Evolutionary conservation across 2,329 filamentous ascomycete genomes (phyloP).

Genomic region (Talaromyces marneffei): DNA sequence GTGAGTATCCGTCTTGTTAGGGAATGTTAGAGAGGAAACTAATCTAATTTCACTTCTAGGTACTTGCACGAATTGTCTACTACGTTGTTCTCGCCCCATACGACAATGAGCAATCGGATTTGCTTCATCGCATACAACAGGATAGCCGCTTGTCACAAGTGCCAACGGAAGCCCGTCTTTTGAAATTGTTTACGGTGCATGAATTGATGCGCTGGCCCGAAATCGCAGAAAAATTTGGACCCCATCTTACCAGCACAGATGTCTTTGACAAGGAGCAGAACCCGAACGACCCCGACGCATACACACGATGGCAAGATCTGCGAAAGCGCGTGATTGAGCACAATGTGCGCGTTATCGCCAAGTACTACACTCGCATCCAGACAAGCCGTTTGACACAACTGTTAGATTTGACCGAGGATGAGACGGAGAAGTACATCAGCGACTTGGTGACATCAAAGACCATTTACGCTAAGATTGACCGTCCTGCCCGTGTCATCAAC

Average conservation of each 20-base stretch:
- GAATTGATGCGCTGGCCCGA: constrained; percentile 99
- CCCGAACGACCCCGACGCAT: constrained; percentile 71
- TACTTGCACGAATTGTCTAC: constrained; percentile 92
- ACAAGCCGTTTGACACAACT: constrained; percentile 86
- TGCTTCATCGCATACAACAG: constrained; percentile 84
- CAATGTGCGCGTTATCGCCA: constrained; percentile 94
- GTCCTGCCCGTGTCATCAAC: constrained; percentile 83
- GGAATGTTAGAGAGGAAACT: not conserved
- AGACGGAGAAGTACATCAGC: constrained; percentile 98
- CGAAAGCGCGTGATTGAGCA: constrained; percentile 99
- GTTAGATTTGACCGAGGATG: constrained; percentile 84
- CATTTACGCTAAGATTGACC: constrained; percentile 94
- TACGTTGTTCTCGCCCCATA: constrained; percentile 94
- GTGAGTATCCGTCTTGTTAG: constrained; percentile 48
- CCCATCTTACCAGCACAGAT: constrained; percentile 80
- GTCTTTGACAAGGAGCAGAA: constrained; percentile 67
- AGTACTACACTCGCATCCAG: constrained; percentile 97
- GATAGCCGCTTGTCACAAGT: constrained; percentile 77
- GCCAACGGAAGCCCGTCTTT: constrained; percentile 71
- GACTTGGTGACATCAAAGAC: constrained; percentile 96
- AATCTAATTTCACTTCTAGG: constrained; percentile 46
- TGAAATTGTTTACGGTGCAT: constrained; percentile 90
- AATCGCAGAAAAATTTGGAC: constrained; percentile 80
- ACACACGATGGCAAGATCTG: constrained; percentile 85
- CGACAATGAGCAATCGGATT: constrained; percentile 97